Percentiles rank a stretch among this genome's conserved stretches.
These are phyloP conservation scores for Radiomyces spectabilis DNA, from an alignment of 192 early-diverging fungal genomes.

Conservation along the genomic window DNA sequence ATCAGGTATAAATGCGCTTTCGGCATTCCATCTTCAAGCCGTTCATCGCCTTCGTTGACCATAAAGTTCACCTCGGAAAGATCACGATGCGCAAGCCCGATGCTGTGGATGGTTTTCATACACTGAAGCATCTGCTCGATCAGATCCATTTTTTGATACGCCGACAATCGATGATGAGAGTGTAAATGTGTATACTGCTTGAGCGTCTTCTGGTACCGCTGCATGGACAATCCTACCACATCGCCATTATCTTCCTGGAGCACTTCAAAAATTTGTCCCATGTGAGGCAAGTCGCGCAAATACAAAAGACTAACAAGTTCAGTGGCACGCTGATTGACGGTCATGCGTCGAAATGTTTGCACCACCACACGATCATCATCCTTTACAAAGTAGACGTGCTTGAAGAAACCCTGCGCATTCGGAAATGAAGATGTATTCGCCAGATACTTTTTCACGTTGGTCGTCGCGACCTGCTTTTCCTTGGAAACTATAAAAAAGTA, in stretches of 20 bases:
- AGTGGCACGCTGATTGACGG: slow-evolving; percentile 35
- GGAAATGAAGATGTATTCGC: slow-evolving; percentile 11
- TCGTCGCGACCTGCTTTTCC: slow-evolving; percentile 14
- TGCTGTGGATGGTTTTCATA: slow-evolving; percentile 37
- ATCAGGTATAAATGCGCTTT: slow-evolving; percentile 41
- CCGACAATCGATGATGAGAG: slow-evolving; percentile 38
- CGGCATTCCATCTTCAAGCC: slow-evolving; percentile 36
- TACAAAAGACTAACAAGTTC: slow-evolving; percentile 45
- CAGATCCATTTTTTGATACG: slow-evolving; percentile 43
- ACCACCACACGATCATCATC: slow-evolving; percentile 30
- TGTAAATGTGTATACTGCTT: slow-evolving; percentile 46
- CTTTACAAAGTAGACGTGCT: slow-evolving; percentile 43
- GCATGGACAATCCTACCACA: slow-evolving; percentile 49
- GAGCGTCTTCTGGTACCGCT: slow-evolving; percentile 43
- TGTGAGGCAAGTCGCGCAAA: slow-evolving; percentile 25
- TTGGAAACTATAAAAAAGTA: slow-evolving; percentile 3
- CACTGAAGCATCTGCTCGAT: slow-evolving; percentile 43
- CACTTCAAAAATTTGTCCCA: slow-evolving; percentile 46
- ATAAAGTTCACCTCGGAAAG: slow-evolving; percentile 57
- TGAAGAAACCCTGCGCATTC: slow-evolving; percentile 47
- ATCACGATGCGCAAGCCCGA: slow-evolving; percentile 51
- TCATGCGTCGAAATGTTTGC: slow-evolving; percentile 51
- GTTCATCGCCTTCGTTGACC: slow-evolving; percentile 35
- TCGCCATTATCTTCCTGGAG: slow-evolving; percentile 37
- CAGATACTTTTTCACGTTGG: slow-evolving; percentile 11